A percentile compares a stretch with the other conserved stretches of the same genome.
phyloP scores from a whole-genome alignment of 1,139 yeast species.

The Lodderomyces theae region DNA sequence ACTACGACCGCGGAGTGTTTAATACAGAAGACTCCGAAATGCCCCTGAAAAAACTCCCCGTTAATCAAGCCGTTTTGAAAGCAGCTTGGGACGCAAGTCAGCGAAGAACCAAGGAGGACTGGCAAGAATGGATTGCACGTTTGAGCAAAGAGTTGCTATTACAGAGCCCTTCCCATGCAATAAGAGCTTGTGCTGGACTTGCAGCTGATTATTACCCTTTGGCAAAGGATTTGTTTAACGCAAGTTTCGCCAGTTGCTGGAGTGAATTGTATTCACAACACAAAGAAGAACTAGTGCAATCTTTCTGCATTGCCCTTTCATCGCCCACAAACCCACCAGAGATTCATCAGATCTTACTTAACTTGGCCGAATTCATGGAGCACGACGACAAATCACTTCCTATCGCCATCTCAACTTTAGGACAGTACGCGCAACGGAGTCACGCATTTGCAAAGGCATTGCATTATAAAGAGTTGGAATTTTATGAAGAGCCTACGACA shows the following conservation, averaged over 20 bases:
- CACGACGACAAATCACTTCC: conserved; percentile 95
- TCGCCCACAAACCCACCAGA: conserved; percentile 96
- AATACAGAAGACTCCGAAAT: conserved; percentile 67
- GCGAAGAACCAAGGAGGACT: conserved; percentile 87
- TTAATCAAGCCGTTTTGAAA: conserved; percentile 71
- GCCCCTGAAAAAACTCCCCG: conserved; percentile 73
- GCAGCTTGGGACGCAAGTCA: conserved; percentile 92
- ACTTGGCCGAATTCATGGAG: conserved; percentile 94
- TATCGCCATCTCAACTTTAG: conserved; percentile 81
- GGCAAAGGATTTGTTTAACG: conserved; percentile 88
- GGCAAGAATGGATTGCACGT: conserved; percentile 97
- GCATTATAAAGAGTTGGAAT: conserved; percentile 93
- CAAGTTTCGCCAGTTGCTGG: conserved; percentile 97
- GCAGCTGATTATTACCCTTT: conserved; percentile 88
- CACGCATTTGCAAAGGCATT: conserved; percentile 98
- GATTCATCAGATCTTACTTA: conserved; percentile 82
- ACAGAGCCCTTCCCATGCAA: conserved; percentile 93
- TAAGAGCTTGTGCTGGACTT: conserved; percentile 87
- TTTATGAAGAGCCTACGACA: conserved; percentile 88
- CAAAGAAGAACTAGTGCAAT: conserved; percentile 84
- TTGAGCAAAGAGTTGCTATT: conserved; percentile 81
- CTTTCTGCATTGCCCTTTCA: conserved; percentile 82
- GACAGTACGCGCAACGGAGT: conserved; percentile 90
- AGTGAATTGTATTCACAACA: conserved; percentile 86
- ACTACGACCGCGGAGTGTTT: conserved; percentile 54